Evolutionary conservation across 2,329 filamentous ascomycete species (phyloP).

Genomic region (Dendrostoma leiphaemia): DNA sequence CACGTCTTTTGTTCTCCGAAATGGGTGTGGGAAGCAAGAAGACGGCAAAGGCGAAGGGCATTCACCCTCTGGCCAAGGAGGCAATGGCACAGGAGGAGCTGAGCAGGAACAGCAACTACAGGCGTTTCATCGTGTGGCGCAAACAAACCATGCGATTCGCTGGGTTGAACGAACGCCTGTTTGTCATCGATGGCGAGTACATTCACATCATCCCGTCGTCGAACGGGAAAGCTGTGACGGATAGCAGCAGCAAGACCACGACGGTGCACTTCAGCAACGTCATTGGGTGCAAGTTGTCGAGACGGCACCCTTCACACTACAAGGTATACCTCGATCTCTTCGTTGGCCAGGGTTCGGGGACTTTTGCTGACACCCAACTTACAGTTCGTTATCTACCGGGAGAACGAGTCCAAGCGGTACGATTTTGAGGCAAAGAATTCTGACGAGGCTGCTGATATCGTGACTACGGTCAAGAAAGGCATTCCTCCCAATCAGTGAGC

Average conservation of each 20-base stretch:
- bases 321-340: conserved; percentile 50
- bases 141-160: conserved; percentile 82
- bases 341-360: not conserved
- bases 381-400: conserved; percentile 69
- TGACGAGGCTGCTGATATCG: conserved; percentile 75
- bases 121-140: conserved; percentile 76
- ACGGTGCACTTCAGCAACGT: conserved; percentile 82
- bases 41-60: conserved; percentile 52
- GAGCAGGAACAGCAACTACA: conserved; percentile 58
- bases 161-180: conserved; percentile 69
- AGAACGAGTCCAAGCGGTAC: conserved; percentile 75
- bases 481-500: conserved; percentile 64
- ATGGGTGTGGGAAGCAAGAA: conserved; percentile 37
- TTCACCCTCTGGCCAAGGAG: conserved; percentile 67
- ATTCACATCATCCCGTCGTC: conserved; percentile 78
- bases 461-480: conserved; percentile 74
- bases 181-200: conserved; percentile 83
- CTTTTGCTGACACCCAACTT: conserved; percentile 8
- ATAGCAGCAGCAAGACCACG: conserved; percentile 67
- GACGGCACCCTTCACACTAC: conserved; percentile 78
- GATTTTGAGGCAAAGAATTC: conserved; percentile 77
- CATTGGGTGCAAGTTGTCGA: conserved; percentile 76
- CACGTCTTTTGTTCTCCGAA: conserved; percentile 15
- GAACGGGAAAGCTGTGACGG: conserved; percentile 63
- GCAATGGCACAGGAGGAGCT: conserved; percentile 58